Percentiles rank a stretch among this genome's conserved stretches.
phyloP scores from a whole-genome alignment of 169 alveolate genomes.

The Plasmodium knowlesi region DNA sequence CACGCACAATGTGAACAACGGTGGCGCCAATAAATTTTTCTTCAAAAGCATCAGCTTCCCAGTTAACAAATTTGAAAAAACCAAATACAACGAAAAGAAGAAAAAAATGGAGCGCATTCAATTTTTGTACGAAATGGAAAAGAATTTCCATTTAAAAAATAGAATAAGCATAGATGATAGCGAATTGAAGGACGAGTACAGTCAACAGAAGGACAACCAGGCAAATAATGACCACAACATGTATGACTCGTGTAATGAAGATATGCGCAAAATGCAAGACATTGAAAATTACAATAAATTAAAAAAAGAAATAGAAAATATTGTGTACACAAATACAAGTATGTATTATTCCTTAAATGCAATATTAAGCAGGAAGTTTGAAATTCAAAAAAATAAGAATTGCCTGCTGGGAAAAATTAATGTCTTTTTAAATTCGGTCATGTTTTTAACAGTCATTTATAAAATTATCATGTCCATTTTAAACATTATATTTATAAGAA shows the following conservation, averaged over 20 bases:
- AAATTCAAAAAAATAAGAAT: slow-evolving; percentile 65
- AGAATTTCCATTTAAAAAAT: slow-evolving; percentile 3
- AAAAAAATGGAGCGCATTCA: slow-evolving; percentile 5
- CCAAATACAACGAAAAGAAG: not conserved
- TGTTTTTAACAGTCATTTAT: slow-evolving; percentile 62
- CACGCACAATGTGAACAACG: too few species aligned
- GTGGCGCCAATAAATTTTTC: not conserved
- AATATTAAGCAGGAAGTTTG: slow-evolving; percentile 53
- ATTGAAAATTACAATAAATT: slow-evolving; percentile 56
- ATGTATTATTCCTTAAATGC: slow-evolving; percentile 70
- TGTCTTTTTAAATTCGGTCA: slow-evolving; percentile 57
- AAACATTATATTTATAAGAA: slow-evolving; percentile 59
- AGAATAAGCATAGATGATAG: not conserved
- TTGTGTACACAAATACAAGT: slow-evolving; percentile 71
- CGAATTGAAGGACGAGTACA: not conserved
- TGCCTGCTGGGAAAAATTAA: slow-evolving; percentile 44
- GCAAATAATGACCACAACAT: not conserved
- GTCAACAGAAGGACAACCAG: not conserved
- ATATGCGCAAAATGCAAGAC: not conserved
- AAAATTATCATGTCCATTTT: slow-evolving; percentile 56
- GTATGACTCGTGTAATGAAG: not conserved
- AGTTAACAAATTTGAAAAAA: slow-evolving; percentile 6
- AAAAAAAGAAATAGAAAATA: slow-evolving; percentile 64
- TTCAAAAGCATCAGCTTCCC: slow-evolving; percentile 14
- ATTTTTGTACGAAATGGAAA: not conserved